phyloP scores from a whole-genome alignment of 768 basidiomycete genomes.

The Pleurotus salmoneostramineus region DNA sequence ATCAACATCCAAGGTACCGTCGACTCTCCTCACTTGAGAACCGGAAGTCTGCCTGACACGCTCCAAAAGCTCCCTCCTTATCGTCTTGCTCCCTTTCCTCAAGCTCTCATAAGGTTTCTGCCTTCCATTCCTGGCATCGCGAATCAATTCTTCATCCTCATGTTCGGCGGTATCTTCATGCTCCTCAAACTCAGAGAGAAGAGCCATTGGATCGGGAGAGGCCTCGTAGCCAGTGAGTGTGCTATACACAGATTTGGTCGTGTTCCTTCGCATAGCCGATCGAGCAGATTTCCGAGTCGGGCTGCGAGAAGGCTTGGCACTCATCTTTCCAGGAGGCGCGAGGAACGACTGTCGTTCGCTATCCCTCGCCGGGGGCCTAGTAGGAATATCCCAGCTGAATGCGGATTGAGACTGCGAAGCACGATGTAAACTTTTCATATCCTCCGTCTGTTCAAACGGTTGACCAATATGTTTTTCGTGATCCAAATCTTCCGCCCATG shows the following conservation, averaged over 20 bases:
- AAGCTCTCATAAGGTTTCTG: constrained; percentile 38
- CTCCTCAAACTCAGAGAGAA: constrained; percentile 17
- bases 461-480: background rate
- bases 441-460: background rate
- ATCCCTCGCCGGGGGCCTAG: background rate
- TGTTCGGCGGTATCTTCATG: constrained; percentile 9
- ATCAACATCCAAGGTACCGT: constrained; percentile 6
- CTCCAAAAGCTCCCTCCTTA: constrained; percentile 47
- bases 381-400: constrained; percentile 7
- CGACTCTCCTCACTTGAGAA: constrained; percentile 13
- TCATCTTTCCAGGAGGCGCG: constrained; percentile 6
- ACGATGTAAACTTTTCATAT: too few species aligned
- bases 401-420: constrained; percentile 14
- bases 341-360: constrained; percentile 23
- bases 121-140: constrained; percentile 10
- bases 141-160: background rate
- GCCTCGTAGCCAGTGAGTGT: constrained; percentile 15
- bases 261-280: constrained; percentile 8
- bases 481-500: constrained; percentile 16
- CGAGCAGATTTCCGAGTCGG: constrained; percentile 8
- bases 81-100: constrained; percentile 39
- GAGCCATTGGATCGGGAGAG: constrained; percentile 18
- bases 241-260: background rate
- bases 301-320: background rate
- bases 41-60: constrained; percentile 24